These are phyloP conservation scores for Aspergillus taichungensis DNA, from an alignment of 495 filamentous ascomycete species.

Conservation along the genomic window DNA sequence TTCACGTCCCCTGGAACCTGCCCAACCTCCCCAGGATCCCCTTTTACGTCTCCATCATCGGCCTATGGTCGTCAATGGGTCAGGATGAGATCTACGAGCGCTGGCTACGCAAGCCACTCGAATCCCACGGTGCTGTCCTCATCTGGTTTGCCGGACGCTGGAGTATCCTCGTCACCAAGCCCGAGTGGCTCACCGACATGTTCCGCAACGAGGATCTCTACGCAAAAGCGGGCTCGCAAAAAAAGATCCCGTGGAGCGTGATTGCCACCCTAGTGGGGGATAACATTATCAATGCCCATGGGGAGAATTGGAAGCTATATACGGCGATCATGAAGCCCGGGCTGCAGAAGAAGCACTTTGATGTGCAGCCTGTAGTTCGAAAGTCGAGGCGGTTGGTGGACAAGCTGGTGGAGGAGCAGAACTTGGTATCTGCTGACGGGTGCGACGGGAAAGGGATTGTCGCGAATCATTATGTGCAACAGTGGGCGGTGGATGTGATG, in stretches of 20 bases:
- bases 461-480: constrained; percentile 6
- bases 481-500: constrained; percentile 10
- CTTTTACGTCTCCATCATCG: constrained; percentile 26
- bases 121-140: constrained; percentile 34
- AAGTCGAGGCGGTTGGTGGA: constrained; percentile 1
- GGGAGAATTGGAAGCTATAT: constrained; percentile 26
- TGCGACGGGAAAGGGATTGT: constrained; percentile 1
- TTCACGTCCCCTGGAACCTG: constrained; percentile 14
- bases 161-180: constrained; percentile 29
- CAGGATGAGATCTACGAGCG: constrained; percentile 25
- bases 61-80: constrained; percentile 25
- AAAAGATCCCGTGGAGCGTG: constrained; percentile 37
- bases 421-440: constrained; percentile 1
- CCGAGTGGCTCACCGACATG: constrained; percentile 32
- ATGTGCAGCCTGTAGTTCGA: background rate
- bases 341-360: constrained; percentile 17
- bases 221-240: constrained; percentile 36
- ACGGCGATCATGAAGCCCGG: constrained; percentile 30
- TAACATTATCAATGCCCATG: constrained; percentile 31
- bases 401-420: constrained; percentile 1
- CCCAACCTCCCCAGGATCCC: constrained; percentile 24
- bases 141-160: constrained; percentile 36
- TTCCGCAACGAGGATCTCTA: constrained; percentile 39
- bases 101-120: constrained; percentile 19
- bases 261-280: constrained; percentile 30